These are phyloP conservation scores for Pichia phayaonensis DNA, from an alignment of 805 yeast species.

Conservation along the genomic window DNA sequence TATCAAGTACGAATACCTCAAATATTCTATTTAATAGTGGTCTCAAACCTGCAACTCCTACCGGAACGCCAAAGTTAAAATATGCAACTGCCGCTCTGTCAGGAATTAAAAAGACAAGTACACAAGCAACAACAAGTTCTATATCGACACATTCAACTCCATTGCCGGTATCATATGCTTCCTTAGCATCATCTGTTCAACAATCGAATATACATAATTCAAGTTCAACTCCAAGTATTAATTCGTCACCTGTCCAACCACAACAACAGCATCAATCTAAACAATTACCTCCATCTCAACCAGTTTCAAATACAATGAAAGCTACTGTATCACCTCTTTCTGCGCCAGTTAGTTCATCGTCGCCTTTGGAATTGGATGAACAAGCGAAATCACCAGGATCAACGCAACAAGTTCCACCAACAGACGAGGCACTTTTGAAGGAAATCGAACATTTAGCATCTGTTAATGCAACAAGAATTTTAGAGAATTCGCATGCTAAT, in stretches of 20 bases:
- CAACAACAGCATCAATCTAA: neutral
- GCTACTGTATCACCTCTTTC: neutral
- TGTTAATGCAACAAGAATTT: constrained; percentile 2
- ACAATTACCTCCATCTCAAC: neutral
- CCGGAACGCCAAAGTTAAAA: constrained; percentile 34
- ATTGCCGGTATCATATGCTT: constrained; percentile 7
- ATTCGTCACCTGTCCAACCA: neutral
- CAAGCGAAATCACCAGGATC: constrained; percentile 2
- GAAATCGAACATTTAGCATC: constrained; percentile 4
- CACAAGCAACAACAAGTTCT: neutral
- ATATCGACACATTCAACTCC: constrained; percentile 7
- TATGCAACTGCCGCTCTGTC: constrained; percentile 27
- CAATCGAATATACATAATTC: neutral
- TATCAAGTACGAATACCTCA: constrained; percentile 3
- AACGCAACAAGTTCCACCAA: neutral
- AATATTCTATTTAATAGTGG: constrained; percentile 9
- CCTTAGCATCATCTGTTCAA: constrained; percentile 9
- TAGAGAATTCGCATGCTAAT: neutral
- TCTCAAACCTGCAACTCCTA: constrained; percentile 24
- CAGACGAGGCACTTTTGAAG: neutral
- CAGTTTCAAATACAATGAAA: neutral
- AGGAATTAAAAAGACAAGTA: constrained; percentile 14
- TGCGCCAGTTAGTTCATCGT: neutral
- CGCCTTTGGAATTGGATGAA: neutral
- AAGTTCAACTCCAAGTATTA: neutral